Evolutionary conservation across 768 basidiomycete species (phyloP), one percentile per base, ranked within the genome.

Genomic region (Artomyces pyxidatus): DNA sequence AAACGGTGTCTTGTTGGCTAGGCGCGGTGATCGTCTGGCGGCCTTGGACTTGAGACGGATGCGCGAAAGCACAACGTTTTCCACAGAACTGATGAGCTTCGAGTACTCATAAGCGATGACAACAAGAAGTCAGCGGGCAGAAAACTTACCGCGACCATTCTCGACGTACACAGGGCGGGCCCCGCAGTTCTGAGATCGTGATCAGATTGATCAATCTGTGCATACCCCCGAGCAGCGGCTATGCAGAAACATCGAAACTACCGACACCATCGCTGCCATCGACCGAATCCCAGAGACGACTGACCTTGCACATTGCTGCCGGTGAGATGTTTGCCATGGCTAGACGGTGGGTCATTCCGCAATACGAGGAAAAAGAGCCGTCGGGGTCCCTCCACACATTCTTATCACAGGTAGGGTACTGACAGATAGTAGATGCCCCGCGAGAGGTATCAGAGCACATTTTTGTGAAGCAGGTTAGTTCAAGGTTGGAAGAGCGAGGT

Each of bases 291-390:
- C 12, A 5, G 3, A 17, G 16, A 6, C 16, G 17, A 42, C 58
- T n/a, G n/a, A 52, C 58, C 58, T 58, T 49, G 46, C 58, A 58
- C 22, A 38, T 41, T 28, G n/a, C 42, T 7, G 45, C 44, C 10
- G 37, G 37, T 3, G 43, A 41, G 22, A 47, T 41, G 16, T 21
- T 39, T 11, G 41, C 48, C 46, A 58, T 55, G 2, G 58, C 58
- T 8, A 48, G 25, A n/a, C 54, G 46, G 30, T 58, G 58, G 8
- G 47, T 37, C 19, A 45, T 58, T 14, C 58, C 51, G 32, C 58
- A 59, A 42, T 37, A 59, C 19, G 54, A 49, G 14, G 58, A 59
- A 40, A 49, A 59, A 16, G 57, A 58, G 17, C 58, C 58, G n/a
- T 59, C 58, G 10, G 58, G 58, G 32, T 55, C 58, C 28, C 27